Conservation (phyloP, 176 grass and related monocot genomes). For the Sorghum bicolor region Sorghum_bicolor_NCBIv3 NC_012876.2:5034501-5035000, state of each 20-base stretch:
- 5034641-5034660: background rate
- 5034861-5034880: no score
- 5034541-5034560: conserved; percentile 30
- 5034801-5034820: no score
- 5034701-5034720: background rate
- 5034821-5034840: no score
- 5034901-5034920: no score
- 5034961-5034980: no score
- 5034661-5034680: conserved; percentile 32
- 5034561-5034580: conserved; percentile 39
- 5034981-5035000: no score
- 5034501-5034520: conserved; percentile 15
- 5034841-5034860: no score
- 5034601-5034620: conserved; percentile 25
- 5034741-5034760: background rate
- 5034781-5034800: no score
- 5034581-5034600: conserved; percentile 45
- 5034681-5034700: conserved; percentile 8
- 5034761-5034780: no score
- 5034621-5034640: conserved; percentile 23
- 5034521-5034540: conserved; percentile 18
- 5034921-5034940: no score
- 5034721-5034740: background rate
- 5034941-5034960: no score
- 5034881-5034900: no score